A percentile compares a stretch with the other conserved stretches of the same genome.
Conservation (phyloP, 306 rosid species). For the Comarum palustre region DNA sequence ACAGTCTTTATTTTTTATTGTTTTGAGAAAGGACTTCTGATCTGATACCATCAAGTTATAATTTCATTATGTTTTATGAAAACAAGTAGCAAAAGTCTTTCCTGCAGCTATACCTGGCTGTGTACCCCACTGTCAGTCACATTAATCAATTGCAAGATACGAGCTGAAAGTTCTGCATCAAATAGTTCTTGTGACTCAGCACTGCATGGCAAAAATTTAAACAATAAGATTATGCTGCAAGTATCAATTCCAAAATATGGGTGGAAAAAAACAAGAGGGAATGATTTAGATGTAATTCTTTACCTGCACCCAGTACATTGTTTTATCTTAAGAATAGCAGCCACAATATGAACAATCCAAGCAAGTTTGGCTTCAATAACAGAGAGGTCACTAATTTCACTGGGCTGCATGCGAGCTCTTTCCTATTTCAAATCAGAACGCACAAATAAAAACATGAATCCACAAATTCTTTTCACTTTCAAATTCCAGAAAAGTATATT, state of each 20-base stretch:
- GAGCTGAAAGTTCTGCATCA: conserved; percentile 98
- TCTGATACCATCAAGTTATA: neutral
- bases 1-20: neutral
- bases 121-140: conserved; percentile 91
- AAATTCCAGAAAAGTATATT: conserved; percentile 2
- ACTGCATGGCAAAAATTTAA: conserved; percentile 46
- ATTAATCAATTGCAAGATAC: conserved; percentile 83
- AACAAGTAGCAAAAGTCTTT: neutral
- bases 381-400: conserved; percentile 70
- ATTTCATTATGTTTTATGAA: neutral
- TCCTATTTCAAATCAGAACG: conserved; percentile 56
- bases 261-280: neutral
- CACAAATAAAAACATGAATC: conserved; percentile 27
- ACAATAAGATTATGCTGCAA: neutral
- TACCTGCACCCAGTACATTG: conserved; percentile 94
- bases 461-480: neutral
- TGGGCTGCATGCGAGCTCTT: conserved; percentile 74
- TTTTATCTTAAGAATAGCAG: conserved; percentile 85
- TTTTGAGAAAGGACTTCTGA: neutral
- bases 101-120: conserved; percentile 63
- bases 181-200: conserved; percentile 87
- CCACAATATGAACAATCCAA: conserved; percentile 95
- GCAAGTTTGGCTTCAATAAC: conserved; percentile 91
- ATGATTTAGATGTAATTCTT: conserved; percentile 1
- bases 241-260: neutral